Evolutionary conservation across 495 filamentous ascomycete genomes (phyloP).

Genomic region (Entonaema liquescens): DNA sequence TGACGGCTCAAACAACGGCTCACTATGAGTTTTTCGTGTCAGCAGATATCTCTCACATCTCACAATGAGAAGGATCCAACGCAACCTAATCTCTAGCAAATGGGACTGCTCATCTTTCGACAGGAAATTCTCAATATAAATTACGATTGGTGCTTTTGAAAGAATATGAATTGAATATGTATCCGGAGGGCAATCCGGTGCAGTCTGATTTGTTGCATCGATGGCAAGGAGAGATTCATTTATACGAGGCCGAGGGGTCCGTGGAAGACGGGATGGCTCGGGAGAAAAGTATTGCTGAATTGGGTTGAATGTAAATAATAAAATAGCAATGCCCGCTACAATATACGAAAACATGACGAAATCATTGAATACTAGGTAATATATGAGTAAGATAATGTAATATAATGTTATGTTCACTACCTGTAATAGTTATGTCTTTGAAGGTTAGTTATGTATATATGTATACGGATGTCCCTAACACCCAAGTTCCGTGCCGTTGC

Average conservation of each 20-base stretch:
- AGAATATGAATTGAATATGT: conserved; percentile 53
- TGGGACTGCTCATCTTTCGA: conserved; percentile 48
- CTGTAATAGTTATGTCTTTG: background rate
- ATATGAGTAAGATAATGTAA: background rate
- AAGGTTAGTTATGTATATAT: background rate
- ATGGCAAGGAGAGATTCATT: conserved; percentile 55
- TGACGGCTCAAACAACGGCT: conserved; percentile 53
- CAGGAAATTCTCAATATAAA: conserved; percentile 59
- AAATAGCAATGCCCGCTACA: conserved; percentile 39
- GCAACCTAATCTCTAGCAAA: conserved; percentile 55
- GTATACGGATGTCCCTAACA: background rate
- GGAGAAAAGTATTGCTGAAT: conserved; percentile 34
- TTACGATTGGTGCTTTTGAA: conserved; percentile 53
- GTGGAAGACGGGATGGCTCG: conserved; percentile 40
- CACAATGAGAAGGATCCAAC: background rate
- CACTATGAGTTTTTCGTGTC: conserved; percentile 38
- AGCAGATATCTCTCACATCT: background rate
- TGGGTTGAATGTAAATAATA: conserved; percentile 41
- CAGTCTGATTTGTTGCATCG: conserved; percentile 45
- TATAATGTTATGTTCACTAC: conserved; percentile 1
- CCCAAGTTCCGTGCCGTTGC: background rate
- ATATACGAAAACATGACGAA: conserved; percentile 45
- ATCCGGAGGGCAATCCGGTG: conserved; percentile 43
- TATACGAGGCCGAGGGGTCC: conserved; percentile 51
- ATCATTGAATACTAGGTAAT: conserved; percentile 11